phyloP scores from a whole-genome alignment of 2,329 filamentous ascomycete species.

The Drechslera avenae region DNA sequence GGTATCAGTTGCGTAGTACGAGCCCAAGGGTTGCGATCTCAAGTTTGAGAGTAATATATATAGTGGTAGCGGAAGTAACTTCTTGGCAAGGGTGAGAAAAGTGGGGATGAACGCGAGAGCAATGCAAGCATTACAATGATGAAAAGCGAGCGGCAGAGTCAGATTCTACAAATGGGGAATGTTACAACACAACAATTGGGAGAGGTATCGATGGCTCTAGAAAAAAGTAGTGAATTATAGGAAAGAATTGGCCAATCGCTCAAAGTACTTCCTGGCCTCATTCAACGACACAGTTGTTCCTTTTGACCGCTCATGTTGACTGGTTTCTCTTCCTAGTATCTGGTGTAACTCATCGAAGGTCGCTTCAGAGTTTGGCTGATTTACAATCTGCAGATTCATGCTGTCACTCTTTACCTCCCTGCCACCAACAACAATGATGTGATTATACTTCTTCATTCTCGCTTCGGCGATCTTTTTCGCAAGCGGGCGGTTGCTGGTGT shows the following conservation, averaged over 20 bases:
- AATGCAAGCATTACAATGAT: no score
- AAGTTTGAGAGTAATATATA: no score
- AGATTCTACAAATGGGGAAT: no score
- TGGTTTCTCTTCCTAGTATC: slow-evolving; percentile 18
- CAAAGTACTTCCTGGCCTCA: slow-evolving; percentile 39
- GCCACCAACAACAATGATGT: slow-evolving; percentile 72
- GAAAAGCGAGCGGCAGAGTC: no score
- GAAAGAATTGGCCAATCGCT: slow-evolving; percentile 33
- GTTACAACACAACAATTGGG: no score
- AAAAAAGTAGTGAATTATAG: slow-evolving; percentile 22
- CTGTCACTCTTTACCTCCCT: slow-evolving; percentile 34
- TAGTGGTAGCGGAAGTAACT: no score
- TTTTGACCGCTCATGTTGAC: slow-evolving; percentile 21
- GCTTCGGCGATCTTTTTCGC: slow-evolving; percentile 74
- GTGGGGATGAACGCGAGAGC: no score
- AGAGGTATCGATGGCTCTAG: no score
- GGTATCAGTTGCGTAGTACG: no score
- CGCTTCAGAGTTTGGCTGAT: slow-evolving; percentile 45
- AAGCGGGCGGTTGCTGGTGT: slow-evolving; percentile 66
- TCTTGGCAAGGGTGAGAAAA: no score
- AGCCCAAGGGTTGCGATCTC: no score
- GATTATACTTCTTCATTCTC: slow-evolving; percentile 71
- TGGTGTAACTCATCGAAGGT: slow-evolving; percentile 45
- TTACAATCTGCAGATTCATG: slow-evolving; percentile 40
- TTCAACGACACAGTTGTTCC: slow-evolving; percentile 21